A percentile compares a stretch with the other conserved stretches of the same genome.
phyloP scores from a whole-genome alignment of 2,329 filamentous ascomycete genomes.

The Ophiostoma piceae region DNA sequence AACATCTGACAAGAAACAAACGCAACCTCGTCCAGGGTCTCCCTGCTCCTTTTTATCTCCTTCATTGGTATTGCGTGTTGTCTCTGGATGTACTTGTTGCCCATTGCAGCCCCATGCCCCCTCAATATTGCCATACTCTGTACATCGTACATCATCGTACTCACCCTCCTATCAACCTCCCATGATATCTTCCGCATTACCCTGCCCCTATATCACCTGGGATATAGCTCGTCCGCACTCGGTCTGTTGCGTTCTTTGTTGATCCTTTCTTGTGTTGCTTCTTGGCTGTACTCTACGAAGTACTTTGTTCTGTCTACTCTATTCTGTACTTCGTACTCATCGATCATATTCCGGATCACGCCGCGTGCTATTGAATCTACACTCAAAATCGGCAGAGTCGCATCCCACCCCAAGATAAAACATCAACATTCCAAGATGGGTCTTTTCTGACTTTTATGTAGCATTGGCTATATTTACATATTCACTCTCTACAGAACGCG shows the following conservation, averaged over 20 bases:
- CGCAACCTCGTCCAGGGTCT: neutral
- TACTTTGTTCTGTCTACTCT: neutral
- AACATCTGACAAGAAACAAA: neutral
- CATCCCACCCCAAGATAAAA: neutral
- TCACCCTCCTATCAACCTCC: neutral
- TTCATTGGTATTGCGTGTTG: neutral
- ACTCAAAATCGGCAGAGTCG: neutral
- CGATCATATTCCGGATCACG: slow-evolving; percentile 2
- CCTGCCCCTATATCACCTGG: slow-evolving; percentile 4
- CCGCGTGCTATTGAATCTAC: slow-evolving; percentile 4
- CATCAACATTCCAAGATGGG: neutral
- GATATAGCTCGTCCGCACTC: slow-evolving; percentile 4
- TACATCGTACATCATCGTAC: neutral
- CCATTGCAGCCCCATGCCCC: neutral
- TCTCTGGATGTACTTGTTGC: neutral
- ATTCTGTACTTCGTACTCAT: neutral
- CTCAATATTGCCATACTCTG: neutral
- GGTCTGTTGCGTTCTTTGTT: neutral
- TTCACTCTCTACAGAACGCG: neutral
- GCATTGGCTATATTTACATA: neutral
- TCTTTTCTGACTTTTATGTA: neutral
- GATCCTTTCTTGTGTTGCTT: neutral
- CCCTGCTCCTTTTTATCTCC: neutral
- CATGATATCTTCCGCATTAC: neutral
- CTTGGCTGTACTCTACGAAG: neutral